phyloP scores from a whole-genome alignment of 352 stramenopile species.

The Globisporangium spinosum region DNA sequence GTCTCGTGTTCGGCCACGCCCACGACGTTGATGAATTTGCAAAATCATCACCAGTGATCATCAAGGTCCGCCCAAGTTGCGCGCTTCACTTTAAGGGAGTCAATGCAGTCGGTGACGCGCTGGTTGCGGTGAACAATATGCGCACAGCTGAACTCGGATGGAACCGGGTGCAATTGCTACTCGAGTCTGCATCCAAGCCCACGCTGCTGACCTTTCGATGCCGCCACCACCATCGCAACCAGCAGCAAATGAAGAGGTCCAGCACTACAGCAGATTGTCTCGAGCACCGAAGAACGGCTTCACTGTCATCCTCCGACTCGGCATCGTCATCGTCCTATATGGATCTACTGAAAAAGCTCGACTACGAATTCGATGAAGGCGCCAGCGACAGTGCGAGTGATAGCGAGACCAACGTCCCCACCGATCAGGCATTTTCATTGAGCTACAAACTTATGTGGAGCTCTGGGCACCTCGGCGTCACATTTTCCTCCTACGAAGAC shows the following conservation, averaged over 20 bases:
- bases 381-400: slow-evolving; percentile 17
- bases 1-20: slow-evolving; percentile 11
- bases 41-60: slow-evolving; percentile 7
- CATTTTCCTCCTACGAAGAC: slow-evolving; percentile 41
- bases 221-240: background rate
- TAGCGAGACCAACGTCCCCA: slow-evolving; percentile 9
- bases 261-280: background rate
- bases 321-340: background rate
- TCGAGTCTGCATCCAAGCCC: slow-evolving; percentile 31
- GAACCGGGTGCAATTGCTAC: slow-evolving; percentile 28
- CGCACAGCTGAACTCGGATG: slow-evolving; percentile 23
- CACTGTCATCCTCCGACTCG: slow-evolving; percentile 11
- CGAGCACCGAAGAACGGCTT: slow-evolving; percentile 13
- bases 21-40: background rate
- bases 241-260: background rate
- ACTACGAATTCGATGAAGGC: background rate
- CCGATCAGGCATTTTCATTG: slow-evolving; percentile 5
- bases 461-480: slow-evolving; percentile 33
- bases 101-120: slow-evolving; percentile 31
- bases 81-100: slow-evolving; percentile 27
- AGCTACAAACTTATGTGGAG: slow-evolving; percentile 47
- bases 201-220: slow-evolving; percentile 34
- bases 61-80: slow-evolving; percentile 21
- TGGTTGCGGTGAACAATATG: slow-evolving; percentile 38
- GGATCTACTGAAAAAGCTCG: background rate